These are phyloP conservation scores for Peniophora sp. DNA, from an alignment of 1,284 basidiomycete species.

Conservation along the genomic window DNA sequence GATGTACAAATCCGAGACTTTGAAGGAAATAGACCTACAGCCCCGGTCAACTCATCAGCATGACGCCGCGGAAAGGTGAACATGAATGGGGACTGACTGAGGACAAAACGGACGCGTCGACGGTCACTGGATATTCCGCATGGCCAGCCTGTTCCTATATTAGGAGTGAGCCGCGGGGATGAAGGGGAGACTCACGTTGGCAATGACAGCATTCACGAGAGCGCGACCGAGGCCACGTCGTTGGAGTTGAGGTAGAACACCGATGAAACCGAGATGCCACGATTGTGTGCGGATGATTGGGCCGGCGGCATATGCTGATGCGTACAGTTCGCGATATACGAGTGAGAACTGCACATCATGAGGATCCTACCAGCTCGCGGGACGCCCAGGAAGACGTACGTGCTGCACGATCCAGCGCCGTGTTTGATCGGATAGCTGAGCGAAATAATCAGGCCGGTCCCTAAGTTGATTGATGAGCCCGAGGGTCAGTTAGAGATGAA, in stretches of 20 bases:
- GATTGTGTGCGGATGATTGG: constrained; percentile 1
- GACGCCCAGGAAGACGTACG: neutral
- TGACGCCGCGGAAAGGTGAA: neutral
- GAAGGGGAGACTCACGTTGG: neutral
- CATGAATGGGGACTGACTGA: neutral
- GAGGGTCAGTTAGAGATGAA: neutral
- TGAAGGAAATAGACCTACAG: constrained; percentile 3
- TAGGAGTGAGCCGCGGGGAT: too few relatives aligned
- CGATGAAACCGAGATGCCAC: constrained; percentile 2
- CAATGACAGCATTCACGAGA: neutral
- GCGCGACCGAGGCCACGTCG: constrained; percentile 2
- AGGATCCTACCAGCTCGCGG: neutral
- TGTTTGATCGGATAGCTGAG: neutral
- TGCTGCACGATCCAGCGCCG: constrained; percentile 1
- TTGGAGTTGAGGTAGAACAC: constrained; percentile 1
- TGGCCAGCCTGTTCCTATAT: neutral
- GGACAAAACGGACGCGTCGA: neutral
- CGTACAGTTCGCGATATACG: constrained; percentile 2
- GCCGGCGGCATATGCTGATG: constrained; percentile 1
- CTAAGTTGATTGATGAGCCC: neutral
- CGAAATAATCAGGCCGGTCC: neutral
- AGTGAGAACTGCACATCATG: neutral
- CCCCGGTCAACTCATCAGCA: neutral
- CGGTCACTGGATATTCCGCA: neutral
- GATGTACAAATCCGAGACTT: neutral